These are phyloP conservation scores for Vigna hirtella DNA, from an alignment of 306 rosid genomes.

Conservation along the genomic window DNA sequence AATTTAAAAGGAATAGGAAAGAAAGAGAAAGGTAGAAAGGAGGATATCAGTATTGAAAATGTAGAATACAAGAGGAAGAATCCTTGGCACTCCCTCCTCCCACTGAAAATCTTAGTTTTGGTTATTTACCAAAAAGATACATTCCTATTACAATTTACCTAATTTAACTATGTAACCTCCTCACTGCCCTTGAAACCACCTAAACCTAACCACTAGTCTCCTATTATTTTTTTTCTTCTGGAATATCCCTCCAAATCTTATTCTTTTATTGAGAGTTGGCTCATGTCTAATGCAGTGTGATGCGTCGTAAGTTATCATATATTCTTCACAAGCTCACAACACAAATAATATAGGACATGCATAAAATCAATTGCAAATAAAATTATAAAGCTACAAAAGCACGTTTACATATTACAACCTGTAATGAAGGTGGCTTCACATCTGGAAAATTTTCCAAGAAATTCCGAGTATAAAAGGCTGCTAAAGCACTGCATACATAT, in stretches of 20 bases:
- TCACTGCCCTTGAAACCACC: background rate
- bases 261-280: background rate
- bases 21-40: background rate
- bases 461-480: slow-evolving; percentile 94
- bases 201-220: background rate
- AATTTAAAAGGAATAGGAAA: background rate
- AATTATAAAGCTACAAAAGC: slow-evolving; percentile 32
- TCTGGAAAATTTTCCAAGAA: slow-evolving; percentile 81
- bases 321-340: slow-evolving; percentile 12
- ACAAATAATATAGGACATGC: slow-evolving; percentile 24
- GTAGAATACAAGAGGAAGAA: slow-evolving; percentile 18
- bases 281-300: slow-evolving; percentile 16
- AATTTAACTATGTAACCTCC: slow-evolving; percentile 20
- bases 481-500: slow-evolving; percentile 91
- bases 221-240: background rate
- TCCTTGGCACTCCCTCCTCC: background rate
- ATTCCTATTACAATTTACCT: background rate
- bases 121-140: slow-evolving; percentile 12
- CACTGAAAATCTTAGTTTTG: background rate
- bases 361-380: slow-evolving; percentile 28
- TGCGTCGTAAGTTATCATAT: slow-evolving; percentile 31
- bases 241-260: slow-evolving; percentile 12
- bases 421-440: slow-evolving; percentile 85
- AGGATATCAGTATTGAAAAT: background rate
- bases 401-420: slow-evolving; percentile 64